Percentiles rank a stretch among this genome's conserved stretches.
Evolutionary conservation across 257 asterid species (phyloP).

Genomic region (Solanum pinnatisectum): DNA sequence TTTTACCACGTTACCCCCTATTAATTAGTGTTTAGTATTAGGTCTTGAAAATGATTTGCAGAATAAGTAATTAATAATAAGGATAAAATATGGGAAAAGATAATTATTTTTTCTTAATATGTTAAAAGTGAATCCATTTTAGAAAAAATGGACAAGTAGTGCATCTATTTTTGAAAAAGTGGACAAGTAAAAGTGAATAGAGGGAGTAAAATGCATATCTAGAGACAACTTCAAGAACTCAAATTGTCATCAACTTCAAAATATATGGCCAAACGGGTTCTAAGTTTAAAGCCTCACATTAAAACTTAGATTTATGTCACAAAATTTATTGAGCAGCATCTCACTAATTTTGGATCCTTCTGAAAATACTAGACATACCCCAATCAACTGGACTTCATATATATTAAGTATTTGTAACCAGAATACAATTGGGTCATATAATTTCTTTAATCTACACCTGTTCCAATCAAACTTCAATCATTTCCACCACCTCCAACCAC

Average conservation of each 20-base stretch:
- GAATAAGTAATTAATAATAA: not conserved
- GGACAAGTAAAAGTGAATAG: not conserved
- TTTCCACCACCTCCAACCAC: not conserved
- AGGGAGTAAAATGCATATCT: not conserved
- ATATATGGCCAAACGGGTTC: not conserved
- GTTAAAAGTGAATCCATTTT: not conserved
- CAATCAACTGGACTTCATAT: not conserved
- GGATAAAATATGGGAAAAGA: not conserved
- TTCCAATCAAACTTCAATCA: not conserved
- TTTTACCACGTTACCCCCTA: not conserved
- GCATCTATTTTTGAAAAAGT: not conserved
- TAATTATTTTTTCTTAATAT: too few species aligned
- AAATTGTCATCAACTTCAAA: not conserved
- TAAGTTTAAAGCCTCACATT: not conserved
- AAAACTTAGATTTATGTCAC: not conserved
- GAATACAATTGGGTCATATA: not conserved
- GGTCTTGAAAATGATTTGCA: not conserved
- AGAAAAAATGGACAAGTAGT: too few species aligned
- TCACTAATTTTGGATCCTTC: not conserved
- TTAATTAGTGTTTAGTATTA: not conserved
- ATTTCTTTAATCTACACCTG: not conserved
- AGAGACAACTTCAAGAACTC: not conserved
- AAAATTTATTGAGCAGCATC: not conserved
- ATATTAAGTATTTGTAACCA: not conserved
- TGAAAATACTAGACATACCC: not conserved